Evolutionary conservation across 257 asterid genomes (phyloP).

Genomic region (Mitragyna speciosa): DNA sequence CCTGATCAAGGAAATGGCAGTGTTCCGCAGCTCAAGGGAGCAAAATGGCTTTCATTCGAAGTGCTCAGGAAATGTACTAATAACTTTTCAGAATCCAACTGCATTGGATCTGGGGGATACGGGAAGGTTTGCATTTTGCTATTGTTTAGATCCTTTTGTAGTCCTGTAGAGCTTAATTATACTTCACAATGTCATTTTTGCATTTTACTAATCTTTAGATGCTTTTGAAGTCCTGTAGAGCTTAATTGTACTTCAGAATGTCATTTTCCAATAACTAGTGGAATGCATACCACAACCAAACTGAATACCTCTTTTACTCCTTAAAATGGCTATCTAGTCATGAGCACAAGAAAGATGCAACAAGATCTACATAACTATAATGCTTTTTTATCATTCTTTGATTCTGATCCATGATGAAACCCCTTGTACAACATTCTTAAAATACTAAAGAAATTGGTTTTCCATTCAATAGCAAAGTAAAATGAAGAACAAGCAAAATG

Average conservation of each 20-base stretch:
- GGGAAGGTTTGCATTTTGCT: conserved; percentile 61
- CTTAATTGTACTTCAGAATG: not conserved
- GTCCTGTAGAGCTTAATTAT: not conserved
- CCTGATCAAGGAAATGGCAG: conserved; percentile 60
- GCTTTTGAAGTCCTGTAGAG: not conserved
- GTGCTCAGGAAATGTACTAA: conserved; percentile 62
- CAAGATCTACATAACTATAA: too few relatives aligned
- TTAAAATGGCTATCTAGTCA: not conserved
- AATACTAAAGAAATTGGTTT: not conserved
- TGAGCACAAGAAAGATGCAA: too few relatives aligned
- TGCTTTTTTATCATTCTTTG: too few relatives aligned
- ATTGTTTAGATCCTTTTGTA: too few relatives aligned
- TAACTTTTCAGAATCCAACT: conserved; percentile 69
- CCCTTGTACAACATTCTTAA: too few relatives aligned
- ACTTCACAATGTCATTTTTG: not conserved
- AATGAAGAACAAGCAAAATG: not conserved
- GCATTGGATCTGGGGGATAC: conserved; percentile 83
- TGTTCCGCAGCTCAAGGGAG: conserved; percentile 87
- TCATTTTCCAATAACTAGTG: not conserved
- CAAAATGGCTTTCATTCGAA: conserved; percentile 75
- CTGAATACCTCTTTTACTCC: not conserved
- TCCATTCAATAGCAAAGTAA: not conserved
- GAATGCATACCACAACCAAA: not conserved
- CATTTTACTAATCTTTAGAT: not conserved
- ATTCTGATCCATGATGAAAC: too few relatives aligned